Percentiles rank a stretch among this genome's conserved stretches.
phyloP scores from a whole-genome alignment of 306 rosid genomes.

The Sphenostylis stenocarpa region DNA sequence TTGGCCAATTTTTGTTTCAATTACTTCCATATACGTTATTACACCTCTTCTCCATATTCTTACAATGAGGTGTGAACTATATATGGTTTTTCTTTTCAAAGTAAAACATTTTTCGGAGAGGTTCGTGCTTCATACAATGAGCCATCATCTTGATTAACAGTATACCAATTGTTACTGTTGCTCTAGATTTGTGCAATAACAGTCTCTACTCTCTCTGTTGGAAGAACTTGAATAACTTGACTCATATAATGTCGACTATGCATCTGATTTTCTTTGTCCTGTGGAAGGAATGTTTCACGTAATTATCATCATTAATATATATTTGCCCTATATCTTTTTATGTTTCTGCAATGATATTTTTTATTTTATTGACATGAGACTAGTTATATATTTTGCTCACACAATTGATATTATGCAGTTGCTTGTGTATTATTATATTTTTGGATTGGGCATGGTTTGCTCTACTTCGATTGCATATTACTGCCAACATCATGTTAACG shows the following conservation, averaged over 20 bases:
- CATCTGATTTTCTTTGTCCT: background rate
- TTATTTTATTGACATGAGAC: background rate
- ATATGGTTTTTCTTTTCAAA: background rate
- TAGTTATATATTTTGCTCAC: background rate
- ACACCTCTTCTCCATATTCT: background rate
- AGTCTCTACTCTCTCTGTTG: background rate
- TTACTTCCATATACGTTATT: background rate
- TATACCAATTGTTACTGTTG: background rate
- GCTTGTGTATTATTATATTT: background rate
- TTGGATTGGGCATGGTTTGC: background rate
- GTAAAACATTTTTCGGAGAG: background rate
- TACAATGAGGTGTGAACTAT: background rate
- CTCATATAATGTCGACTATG: background rate
- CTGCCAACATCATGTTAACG: constrained; percentile 21
- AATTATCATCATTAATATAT: background rate
- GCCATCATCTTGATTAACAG: background rate
- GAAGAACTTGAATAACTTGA: background rate
- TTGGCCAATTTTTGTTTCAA: background rate
- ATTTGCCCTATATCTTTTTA: background rate
- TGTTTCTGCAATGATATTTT: background rate
- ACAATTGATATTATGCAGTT: background rate
- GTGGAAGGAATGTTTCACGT: background rate
- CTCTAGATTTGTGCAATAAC: background rate
- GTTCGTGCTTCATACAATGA: background rate
- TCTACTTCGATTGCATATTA: background rate